Base-by-base conservation (phyloP, 495 filamentous ascomycete genomes). In the Umbilicaria muhlenbergii region DNA sequence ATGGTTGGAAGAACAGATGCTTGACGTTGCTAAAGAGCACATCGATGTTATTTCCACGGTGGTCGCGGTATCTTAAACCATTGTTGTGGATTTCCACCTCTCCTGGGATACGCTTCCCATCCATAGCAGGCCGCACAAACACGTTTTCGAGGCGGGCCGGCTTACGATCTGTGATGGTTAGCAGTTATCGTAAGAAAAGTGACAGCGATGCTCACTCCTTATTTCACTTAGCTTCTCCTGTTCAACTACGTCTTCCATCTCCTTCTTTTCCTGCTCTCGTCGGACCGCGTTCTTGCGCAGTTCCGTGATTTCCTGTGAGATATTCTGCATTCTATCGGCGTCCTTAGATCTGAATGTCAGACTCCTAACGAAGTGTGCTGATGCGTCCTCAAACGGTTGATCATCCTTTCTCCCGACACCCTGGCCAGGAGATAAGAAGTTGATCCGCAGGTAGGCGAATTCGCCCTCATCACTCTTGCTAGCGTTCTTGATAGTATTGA, bases 221-320 rank as follows among this genome's bases (percentile, higher is more conserved):
- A 92, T 83, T 62, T 94, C 87, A 50, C 88, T 62, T 15, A 99
- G 75, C 65, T 96, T 96, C 51, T 96, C 92, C 59, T 96, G 92
- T 60, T 96, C 93, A 3, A 99, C 86, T n/a, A 99, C 92, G 68
- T 96, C 92, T 57, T 96, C 92, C 81, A 99, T 78, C 51, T 99
- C 88, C 60, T 99, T 99, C 71, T 94, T 94, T 60, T 99, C 91
- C 55, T 95, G 86, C 57, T 96, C 92, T 48, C 81, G 78, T 53
- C 92, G 84, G 32, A 84, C 73, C 3, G 85, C 77, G 50, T 82
- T 81, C 61, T 91, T 94, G 61, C 93, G 89, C 57, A 99, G 80
- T 45, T 94, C 86, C 3, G 83, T 84, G 45, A 99, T 94, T 52
- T 89, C 80, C 17, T 80, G 78, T 5, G 86, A 81, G 43, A 99